Base-by-base conservation (phyloP, 768 basidiomycete species). In the Trametes punicea region DNA sequence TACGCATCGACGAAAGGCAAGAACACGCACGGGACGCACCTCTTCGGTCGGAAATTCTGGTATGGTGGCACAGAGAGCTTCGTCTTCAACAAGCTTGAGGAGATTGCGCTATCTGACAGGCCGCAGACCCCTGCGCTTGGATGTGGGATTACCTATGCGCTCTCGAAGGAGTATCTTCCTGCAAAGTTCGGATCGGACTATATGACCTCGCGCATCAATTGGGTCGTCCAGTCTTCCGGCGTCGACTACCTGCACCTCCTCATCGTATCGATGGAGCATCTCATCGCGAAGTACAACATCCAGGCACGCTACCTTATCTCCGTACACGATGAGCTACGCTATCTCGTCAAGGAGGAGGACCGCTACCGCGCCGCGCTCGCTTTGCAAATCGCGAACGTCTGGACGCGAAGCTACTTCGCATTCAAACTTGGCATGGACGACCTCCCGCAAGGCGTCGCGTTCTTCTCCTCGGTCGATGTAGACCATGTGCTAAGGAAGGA, bases 151-250 rank as follows among this genome's bases (percentile, higher is more conserved):
- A 98, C 97, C 1, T 82, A 88, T 46, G 96, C 96, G 0, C 77
- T 99, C n/a, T 88, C 88, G 26, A 95, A 91, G 72, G 85, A 89
- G 59, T 87, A 92, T 66, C 81, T 99, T 2, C 88, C 89, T 0
- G 81, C 82, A 30, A 81, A 80, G 55, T 91, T 93, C 57, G 91
- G 90, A 11, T 71, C 86, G 0, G 91, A 95, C 61, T 98, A 91
- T 70, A 87, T 98, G 80, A 88, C 97, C 0, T 97, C 93, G 6
- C 84, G 97, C 39, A 95, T 98, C 74, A 99, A 99, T 67, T 98
- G 97, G 97, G 97, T 95, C 46, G 97, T 98, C 6, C 97, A 98
- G 66, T 98, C 95, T 3, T 97, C 94, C 0, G 97, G 96, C 3
- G 96, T 98, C 39, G 97, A 98, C 70, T 98, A 99, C 67, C 85